Evolutionary conservation across 2,329 filamentous ascomycete species (phyloP).

Genomic region (Harringtonia lauricola): DNA sequence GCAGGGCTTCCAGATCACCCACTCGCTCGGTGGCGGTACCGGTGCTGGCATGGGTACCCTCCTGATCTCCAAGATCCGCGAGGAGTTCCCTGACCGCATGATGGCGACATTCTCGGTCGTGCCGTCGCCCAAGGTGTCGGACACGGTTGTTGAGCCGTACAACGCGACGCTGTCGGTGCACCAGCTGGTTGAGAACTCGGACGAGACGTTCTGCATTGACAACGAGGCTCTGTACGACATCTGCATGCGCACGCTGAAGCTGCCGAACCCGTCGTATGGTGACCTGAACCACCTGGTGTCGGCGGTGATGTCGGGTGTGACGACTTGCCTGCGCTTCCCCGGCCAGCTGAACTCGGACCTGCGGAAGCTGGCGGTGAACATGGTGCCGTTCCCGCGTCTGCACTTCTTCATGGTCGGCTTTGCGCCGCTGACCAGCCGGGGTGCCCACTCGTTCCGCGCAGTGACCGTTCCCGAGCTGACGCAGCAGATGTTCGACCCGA

Average conservation of each 20-base stretch:
- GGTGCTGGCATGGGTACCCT: conserved; percentile 99
- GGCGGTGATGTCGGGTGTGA: conserved; percentile 98
- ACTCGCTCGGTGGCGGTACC: conserved; percentile 99
- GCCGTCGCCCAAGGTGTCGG: conserved; percentile 97
- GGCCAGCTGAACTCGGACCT: conserved; percentile 99
- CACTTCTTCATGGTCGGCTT: conserved; percentile 99
- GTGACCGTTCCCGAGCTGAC: conserved; percentile 96
- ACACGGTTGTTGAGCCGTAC: conserved; percentile 99
- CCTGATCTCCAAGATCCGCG: conserved; percentile 99
- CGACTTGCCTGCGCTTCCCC: conserved; percentile 97
- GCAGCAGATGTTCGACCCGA: conserved; percentile 99
- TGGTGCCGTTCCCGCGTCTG: conserved; percentile 99
- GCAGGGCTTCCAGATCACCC: conserved; percentile 99
- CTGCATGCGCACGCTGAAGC: conserved; percentile 99
- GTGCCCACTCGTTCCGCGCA: conserved; percentile 88
- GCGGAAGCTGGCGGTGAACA: conserved; percentile 99
- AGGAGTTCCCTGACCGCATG: conserved; percentile 99
- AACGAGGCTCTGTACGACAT: conserved; percentile 99
- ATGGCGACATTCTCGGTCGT: conserved; percentile 99
- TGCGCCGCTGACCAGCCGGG: conserved; percentile 83
- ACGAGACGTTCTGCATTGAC: conserved; percentile 99
- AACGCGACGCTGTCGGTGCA: conserved; percentile 98
- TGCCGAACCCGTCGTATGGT: conserved; percentile 95
- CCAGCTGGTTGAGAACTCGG: conserved; percentile 99
- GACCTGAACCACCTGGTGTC: conserved; percentile 99